Evolutionary conservation across 805 yeast genomes (phyloP).

Genomic region (Lipomyces starkeyi): DNA sequence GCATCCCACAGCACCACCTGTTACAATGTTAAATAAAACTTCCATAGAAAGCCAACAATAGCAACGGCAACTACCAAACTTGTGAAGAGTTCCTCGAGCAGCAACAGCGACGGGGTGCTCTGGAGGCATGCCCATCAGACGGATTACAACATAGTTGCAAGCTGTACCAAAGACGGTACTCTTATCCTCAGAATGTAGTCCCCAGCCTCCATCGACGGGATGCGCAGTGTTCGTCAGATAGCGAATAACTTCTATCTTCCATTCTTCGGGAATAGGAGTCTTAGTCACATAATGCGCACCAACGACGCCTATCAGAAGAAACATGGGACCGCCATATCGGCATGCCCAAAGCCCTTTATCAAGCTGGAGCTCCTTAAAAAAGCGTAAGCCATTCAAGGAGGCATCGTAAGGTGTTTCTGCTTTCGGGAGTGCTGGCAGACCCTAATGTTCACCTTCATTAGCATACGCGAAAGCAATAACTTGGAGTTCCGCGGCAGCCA

Average conservation of each 20-base stretch:
- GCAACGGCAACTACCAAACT: constrained; percentile 46
- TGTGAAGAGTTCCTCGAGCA: constrained; percentile 72
- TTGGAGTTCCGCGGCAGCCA: not conserved
- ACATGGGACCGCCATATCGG: constrained; percentile 98
- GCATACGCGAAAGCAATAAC: not conserved
- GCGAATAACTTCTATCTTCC: constrained; percentile 72
- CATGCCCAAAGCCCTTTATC: constrained; percentile 82
- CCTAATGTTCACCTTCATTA: constrained; percentile 33
- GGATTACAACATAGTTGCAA: constrained; percentile 78
- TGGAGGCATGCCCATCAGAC: constrained; percentile 76
- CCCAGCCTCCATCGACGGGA: constrained; percentile 99
- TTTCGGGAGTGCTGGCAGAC: constrained; percentile 46
- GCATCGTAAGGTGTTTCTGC: constrained; percentile 60
- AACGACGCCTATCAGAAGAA: constrained; percentile 89
- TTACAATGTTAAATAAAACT: not conserved
- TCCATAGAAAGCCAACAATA: not conserved
- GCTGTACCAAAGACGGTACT: constrained; percentile 95
- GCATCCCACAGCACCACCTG: constrained; percentile 84
- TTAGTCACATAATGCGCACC: constrained; percentile 73
- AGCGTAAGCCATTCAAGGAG: constrained; percentile 74
- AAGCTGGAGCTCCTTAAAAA: constrained; percentile 74
- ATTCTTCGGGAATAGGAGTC: constrained; percentile 69
- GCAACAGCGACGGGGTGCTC: constrained; percentile 78
- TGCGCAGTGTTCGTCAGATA: constrained; percentile 91
- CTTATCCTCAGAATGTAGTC: constrained; percentile 88